A percentile compares a stretch with the other conserved stretches of the same genome.
Conservation (phyloP, 371 early-diverging fungal genomes). For the Mucor piriformis region DNA sequence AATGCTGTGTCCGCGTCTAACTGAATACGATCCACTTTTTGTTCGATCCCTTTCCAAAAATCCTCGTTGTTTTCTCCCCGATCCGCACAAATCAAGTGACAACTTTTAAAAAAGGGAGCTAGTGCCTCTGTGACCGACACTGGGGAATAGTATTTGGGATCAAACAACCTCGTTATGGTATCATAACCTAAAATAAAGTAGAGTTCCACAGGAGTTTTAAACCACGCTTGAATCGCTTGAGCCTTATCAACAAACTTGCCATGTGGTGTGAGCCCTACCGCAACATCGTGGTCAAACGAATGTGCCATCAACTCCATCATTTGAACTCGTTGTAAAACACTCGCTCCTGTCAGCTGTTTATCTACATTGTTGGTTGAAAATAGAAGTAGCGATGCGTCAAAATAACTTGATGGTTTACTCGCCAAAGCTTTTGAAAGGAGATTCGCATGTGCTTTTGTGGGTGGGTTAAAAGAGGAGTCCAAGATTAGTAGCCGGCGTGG, state of each 20-base stretch:
- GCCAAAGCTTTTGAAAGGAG: slow-evolving; percentile 38
- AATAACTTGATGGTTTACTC: slow-evolving; percentile 26
- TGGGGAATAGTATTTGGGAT: slow-evolving; percentile 62
- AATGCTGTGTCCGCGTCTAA: slow-evolving; percentile 12
- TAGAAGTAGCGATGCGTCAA: slow-evolving; percentile 51
- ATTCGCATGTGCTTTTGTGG: slow-evolving; percentile 61
- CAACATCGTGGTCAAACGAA: slow-evolving; percentile 17
- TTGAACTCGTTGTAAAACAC: slow-evolving; percentile 45
- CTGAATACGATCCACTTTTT: slow-evolving; percentile 15
- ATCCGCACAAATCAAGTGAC: slow-evolving; percentile 53
- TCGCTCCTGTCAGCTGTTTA: slow-evolving; percentile 56
- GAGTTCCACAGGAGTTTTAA: slow-evolving; percentile 24
- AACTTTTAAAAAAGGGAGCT: slow-evolving; percentile 49
- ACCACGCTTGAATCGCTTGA: slow-evolving; percentile 26
- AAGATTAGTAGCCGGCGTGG: slow-evolving; percentile 43
- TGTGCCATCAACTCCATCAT: slow-evolving; percentile 60
- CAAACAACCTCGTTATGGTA: slow-evolving; percentile 61
- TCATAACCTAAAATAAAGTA: slow-evolving; percentile 69
- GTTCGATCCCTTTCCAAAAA: slow-evolving; percentile 27
- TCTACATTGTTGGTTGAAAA: slow-evolving; percentile 65
- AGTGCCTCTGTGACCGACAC: slow-evolving; percentile 37
- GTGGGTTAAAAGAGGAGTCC: slow-evolving; percentile 74
- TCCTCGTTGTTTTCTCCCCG: slow-evolving; percentile 29
- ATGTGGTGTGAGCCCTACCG: slow-evolving; percentile 56
- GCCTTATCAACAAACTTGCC: slow-evolving; percentile 68